Evolutionary conservation across 139 green algal species (phyloP).

Genomic region (Spirogloea muscicola): DNA sequence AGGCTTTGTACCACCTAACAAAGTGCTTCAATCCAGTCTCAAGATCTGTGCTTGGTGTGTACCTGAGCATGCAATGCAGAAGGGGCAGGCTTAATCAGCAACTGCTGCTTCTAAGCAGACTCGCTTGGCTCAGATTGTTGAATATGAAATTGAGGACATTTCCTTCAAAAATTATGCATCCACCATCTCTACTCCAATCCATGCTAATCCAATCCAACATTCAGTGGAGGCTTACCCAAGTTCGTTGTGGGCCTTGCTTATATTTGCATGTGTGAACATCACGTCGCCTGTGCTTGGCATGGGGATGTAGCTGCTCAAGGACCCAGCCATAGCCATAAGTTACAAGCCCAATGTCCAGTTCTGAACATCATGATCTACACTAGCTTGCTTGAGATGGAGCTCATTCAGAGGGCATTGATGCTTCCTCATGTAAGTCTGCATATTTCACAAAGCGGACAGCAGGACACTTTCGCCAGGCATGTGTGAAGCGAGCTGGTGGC

Average conservation of each 20-base stretch:
- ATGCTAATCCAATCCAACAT: too few species aligned
- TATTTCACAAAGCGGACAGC: neutral
- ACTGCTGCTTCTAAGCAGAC: too few species aligned
- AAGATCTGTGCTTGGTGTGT: slow-evolving; percentile 50
- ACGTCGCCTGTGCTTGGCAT: slow-evolving; percentile 70
- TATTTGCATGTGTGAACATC: slow-evolving; percentile 69
- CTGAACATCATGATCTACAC: neutral
- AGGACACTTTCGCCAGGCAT: neutral
- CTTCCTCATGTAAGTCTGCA: neutral
- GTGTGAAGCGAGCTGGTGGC: too few species aligned
- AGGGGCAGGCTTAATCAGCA: too few species aligned
- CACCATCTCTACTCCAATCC: too few species aligned
- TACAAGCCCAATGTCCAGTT: neutral
- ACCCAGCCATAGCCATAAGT: neutral
- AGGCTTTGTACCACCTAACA: slow-evolving; percentile 62
- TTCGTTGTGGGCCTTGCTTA: slow-evolving; percentile 55
- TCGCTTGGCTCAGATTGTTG: too few species aligned
- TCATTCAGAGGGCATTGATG: neutral
- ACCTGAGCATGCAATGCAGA: too few species aligned
- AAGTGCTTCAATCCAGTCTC: slow-evolving; percentile 62
- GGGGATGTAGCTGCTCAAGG: slow-evolving; percentile 50
- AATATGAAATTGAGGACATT: too few species aligned
- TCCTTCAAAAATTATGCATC: too few species aligned
- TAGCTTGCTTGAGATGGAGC: neutral
- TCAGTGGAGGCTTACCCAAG: slow-evolving; percentile 48